Percentiles rank a stretch among this genome's conserved stretches.
phyloP scores from a whole-genome alignment of 2,329 filamentous ascomycete species.

The Calonectria naviculata region DNA sequence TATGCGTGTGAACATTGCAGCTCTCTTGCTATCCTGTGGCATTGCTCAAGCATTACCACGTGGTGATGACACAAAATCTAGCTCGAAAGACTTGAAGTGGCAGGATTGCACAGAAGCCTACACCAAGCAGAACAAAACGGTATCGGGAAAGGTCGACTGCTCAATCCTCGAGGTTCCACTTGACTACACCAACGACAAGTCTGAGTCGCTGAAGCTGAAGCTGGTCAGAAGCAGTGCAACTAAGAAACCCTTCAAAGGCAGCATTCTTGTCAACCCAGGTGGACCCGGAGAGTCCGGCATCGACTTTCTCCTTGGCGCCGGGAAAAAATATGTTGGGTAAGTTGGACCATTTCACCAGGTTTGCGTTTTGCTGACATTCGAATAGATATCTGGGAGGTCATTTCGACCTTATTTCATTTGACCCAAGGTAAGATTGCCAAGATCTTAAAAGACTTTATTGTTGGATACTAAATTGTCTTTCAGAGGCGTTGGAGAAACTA shows the following conservation, averaged over 20 bases:
- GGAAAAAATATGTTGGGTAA: not conserved
- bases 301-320: not conserved
- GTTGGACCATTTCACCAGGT: not conserved
- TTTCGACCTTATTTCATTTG: not conserved
- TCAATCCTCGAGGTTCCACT: not conserved
- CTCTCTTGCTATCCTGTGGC: not conserved
- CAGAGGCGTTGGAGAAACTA: not conserved
- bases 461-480: not conserved
- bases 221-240: not conserved
- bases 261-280: not conserved
- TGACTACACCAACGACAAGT: not conserved
- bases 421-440: not conserved
- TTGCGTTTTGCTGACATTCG: not conserved
- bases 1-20: not conserved
- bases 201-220: not conserved
- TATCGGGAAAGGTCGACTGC: not conserved
- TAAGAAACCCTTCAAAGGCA: not conserved
- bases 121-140: no score
- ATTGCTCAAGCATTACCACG: not conserved
- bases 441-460: accelerated
- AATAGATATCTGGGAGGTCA: not conserved
- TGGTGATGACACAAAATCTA: not conserved
- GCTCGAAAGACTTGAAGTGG: not conserved
- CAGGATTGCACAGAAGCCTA: not conserved
- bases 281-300: not conserved